Base-by-base conservation (phyloP, 345 rosid species). In the Brassica incana region DNA sequence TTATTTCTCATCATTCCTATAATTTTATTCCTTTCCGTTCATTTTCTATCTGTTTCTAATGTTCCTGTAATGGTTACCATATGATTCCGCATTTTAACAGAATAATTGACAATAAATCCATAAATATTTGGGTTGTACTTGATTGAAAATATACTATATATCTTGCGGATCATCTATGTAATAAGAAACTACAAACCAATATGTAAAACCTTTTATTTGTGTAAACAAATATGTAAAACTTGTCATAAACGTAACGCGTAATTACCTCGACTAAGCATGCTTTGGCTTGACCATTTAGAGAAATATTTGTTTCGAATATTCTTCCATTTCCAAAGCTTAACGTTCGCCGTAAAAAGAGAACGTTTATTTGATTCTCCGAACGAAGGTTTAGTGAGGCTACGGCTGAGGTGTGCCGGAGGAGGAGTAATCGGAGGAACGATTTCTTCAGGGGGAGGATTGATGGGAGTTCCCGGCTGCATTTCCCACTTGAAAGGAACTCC, bases 401-500 rank as follows among this genome's bases (percentile, higher is more conserved):
- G 76, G 82, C 93, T 88, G 7, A 86, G 78, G 32, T 85, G 5
- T 0, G 97, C 95, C 0, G 97, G 98, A 0, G 97, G 97, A 12
- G 93, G 97, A 71, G 84, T 80, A 5, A 86, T 81, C 0, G 89
- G 90, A 2, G 82, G 88, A 6, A 84, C 12, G 3, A 29, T 71
- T 0, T 83, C 87, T 45, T 73, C 71, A 20, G 72, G 70, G 2
- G 82, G 84, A 1, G 84, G 84, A n/a, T 82, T 33, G 35, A 84
- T 88, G 10, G 91, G 84, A 4, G 67, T 86, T 59, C 93, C 93
- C 0, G 91, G 96, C 16, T 83, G 85, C 86, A 69, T 84, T 76
- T 91, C 96, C 96, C 93, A 91, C 3, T 83, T 45, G 48, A 89
- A 91, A 3, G 96, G 96, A 23, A 91, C 86, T 10, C 87, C 83